Base-by-base conservation (phyloP, 208 protist genomes). In the Lotmaria passim region DNA sequence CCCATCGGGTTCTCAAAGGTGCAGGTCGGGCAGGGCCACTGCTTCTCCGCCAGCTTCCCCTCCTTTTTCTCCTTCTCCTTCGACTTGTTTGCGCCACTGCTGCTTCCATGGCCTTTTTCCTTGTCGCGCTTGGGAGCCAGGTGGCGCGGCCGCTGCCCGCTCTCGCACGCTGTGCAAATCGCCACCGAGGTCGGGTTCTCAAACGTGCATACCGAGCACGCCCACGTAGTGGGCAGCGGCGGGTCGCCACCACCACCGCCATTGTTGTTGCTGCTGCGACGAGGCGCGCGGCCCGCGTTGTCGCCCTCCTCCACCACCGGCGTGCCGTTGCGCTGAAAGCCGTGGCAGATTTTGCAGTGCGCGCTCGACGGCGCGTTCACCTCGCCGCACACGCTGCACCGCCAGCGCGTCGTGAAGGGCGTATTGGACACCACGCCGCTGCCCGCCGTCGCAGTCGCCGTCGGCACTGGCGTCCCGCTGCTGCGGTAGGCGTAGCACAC, bases 151-250 rank as follows among this genome's bases (percentile, higher is more conserved):
- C 89, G 81, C 78, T 91, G 85, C 28, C 89, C 89, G 44, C 82
- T 91, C 41, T 88, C 63, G 56, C 90, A 95, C n/a, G 85, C 86
- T 56, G 56, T 65, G 75, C 90, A 95, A 23, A 90, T 55, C 38
- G 82, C 82, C 31, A 31, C 64, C 2, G 58, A 58, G 30, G 83
- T 56, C 11, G 75, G 33, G 70, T 95, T 95, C 53, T 95, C 83
- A 21, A 93, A 78, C 15, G 87, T 95, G 62, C 90, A 95, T 17
- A 91, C 87, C 5, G 86, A 85, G 77, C 90, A 95, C 30, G 57
- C 58, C 87, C 90, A 95, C 44, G 67, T 52, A 21, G 74, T 81
- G 14, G 75, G 56, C 62, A 39, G 56, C 19, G 72, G 17, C 26
- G 58, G 44, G 58, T 51, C 47, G 3, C 58, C 36, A 26, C 58